Base-by-base conservation (phyloP, 2,329 filamentous ascomycete species). In the Myriangium duriaei region DNA sequence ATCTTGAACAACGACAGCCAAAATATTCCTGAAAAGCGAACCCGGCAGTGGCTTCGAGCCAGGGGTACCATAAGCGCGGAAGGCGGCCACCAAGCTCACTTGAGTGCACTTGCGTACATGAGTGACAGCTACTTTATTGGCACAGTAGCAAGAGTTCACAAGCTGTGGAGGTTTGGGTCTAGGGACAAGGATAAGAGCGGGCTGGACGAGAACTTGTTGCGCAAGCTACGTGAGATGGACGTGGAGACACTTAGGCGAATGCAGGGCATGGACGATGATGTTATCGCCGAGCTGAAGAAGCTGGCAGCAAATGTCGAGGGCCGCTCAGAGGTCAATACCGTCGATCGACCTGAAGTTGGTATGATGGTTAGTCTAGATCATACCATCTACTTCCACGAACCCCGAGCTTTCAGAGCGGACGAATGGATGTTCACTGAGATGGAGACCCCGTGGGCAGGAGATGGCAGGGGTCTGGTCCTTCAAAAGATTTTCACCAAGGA, bases 61-160 rank as follows among this genome's bases (percentile, higher is more conserved):
- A 65, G 78, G 35, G 86, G 86, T 19, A 68, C 60, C 41, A 91
- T 96, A 51, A 81, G 78, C 30, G 68, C 72, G 1, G 67, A 67
- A 3, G 84, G 83, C 13, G 84, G 85, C 1, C 74, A 79, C 46
- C 73, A 81, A 51, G 84, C 86, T 9, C 87, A 96, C 55, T 67
- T 95, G 24, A 80, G 74, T 26, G 91, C 91, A 6, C 68, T 98
- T 44, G 88, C 88, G 15, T 98, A 96, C 64, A 82, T 96, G 65
- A 84, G 79, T 16, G 44, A 46, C 24, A 44, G 42, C 34, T 91
- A 83, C 63, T 96, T 98, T 61, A 87, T 96, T 57, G 87, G 83
- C 28, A 95, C 87, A 2, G 75, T 95, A 5, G 69, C 79, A 17
- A 75, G 84, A 13, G 78, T 87, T 39, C 87, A 95, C 59, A 71